These are phyloP conservation scores for Agaricus subrufescens DNA, from an alignment of 768 basidiomycete species.

Conservation along the genomic window DNA sequence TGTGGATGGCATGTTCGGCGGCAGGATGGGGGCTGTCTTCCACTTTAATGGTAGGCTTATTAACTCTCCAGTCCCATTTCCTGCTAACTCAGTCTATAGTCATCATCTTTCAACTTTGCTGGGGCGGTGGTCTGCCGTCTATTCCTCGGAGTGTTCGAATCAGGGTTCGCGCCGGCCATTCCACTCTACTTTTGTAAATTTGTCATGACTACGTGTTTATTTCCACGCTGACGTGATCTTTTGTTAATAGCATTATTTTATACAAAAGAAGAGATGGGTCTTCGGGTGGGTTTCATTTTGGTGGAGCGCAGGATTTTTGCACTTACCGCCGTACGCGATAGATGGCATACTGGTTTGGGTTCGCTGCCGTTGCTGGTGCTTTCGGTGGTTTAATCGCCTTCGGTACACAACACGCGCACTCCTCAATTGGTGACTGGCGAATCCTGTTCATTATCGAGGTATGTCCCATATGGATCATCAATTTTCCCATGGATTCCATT, in stretches of 20 bases:
- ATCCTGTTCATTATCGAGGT: constrained; percentile 75
- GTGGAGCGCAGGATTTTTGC: background rate
- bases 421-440: constrained; percentile 49
- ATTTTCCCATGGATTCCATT: background rate
- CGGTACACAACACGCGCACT: constrained; percentile 61
- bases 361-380: constrained; percentile 80
- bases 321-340: constrained; percentile 12
- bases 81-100: constrained; percentile 26
- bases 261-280: constrained; percentile 67
- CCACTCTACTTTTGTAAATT: constrained; percentile 73
- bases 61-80: background rate
- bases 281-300: constrained; percentile 40
- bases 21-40: constrained; percentile 77
- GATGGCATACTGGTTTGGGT: constrained; percentile 81
- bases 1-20: constrained; percentile 62
- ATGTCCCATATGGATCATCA: background rate
- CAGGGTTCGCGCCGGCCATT: constrained; percentile 73
- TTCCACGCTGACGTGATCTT: background rate
- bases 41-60: constrained; percentile 53
- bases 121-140: constrained; percentile 56
- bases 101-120: constrained; percentile 55
- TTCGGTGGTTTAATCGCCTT: constrained; percentile 85
- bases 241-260: constrained; percentile 61
- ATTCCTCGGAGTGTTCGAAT: constrained; percentile 72
- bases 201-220: background rate